Evolutionary conservation across 1,284 basidiomycete genomes (phyloP).

Genomic region (Microbotryum scabiosae): DNA sequence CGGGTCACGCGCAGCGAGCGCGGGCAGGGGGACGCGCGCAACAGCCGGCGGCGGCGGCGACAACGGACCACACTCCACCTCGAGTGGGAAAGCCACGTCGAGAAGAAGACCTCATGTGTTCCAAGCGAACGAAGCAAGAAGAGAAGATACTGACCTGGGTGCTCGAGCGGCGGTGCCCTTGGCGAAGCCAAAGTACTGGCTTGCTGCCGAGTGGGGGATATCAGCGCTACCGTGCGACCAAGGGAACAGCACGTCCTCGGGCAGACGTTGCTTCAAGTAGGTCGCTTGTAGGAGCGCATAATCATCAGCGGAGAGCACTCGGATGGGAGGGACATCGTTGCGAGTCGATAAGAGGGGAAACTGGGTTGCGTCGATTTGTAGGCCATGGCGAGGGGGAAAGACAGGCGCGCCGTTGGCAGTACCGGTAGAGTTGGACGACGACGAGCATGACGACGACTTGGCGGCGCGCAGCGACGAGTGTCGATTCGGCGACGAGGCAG

Average conservation of each 20-base stretch:
- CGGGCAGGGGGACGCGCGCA: not conserved
- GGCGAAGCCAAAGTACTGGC: conserved; percentile 58
- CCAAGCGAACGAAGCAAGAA: conserved; percentile 11
- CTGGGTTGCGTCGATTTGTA: conserved; percentile 2
- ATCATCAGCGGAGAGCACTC: conserved; percentile 50
- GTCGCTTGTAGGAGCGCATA: conserved; percentile 56
- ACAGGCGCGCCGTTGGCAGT: no score
- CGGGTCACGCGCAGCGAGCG: not conserved
- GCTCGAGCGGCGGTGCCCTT: conserved; percentile 33
- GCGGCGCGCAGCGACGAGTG: no score
- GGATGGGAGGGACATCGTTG: conserved; percentile 35
- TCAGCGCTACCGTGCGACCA: conserved; percentile 72
- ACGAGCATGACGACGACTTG: no score
- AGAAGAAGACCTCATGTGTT: conserved; percentile 1
- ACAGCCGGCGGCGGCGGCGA: not conserved
- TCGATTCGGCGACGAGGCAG: no score
- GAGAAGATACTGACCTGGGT: conserved; percentile 30
- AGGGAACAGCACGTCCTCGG: conserved; percentile 68
- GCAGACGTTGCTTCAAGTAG: conserved; percentile 59
- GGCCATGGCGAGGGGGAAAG: not conserved
- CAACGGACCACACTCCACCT: not conserved
- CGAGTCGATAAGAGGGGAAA: conserved; percentile 19
- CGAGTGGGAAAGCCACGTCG: not conserved
- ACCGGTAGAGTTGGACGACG: no score
- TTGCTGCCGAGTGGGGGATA: conserved; percentile 64